These are phyloP conservation scores for Forsythia suspensa DNA, from an alignment of 257 asterid species.

Conservation along the genomic window DNA sequence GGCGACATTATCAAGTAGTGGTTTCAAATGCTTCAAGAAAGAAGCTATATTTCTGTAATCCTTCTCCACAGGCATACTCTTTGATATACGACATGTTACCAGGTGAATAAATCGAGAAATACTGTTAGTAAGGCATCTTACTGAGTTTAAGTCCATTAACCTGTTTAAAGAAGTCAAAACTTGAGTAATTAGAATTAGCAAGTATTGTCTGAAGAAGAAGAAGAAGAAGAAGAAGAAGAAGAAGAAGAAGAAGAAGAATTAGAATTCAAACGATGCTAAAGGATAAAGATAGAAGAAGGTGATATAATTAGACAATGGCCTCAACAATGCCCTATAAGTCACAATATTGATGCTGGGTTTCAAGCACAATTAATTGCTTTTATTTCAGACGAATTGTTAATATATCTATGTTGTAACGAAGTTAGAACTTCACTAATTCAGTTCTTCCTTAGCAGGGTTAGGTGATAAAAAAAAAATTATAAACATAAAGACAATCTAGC, in stretches of 20 bases:
- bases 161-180: conserved; percentile 38
- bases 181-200: conserved; percentile 1
- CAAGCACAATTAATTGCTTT: background rate
- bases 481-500: background rate
- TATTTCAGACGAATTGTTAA: background rate
- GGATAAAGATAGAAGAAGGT: background rate
- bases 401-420: background rate
- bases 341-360: background rate
- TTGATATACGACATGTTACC: conserved; percentile 59
- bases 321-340: background rate
- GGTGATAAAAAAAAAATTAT: too few relatives aligned
- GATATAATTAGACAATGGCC: background rate
- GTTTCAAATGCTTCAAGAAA: conserved; percentile 70
- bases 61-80: conserved; percentile 64
- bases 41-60: conserved; percentile 55
- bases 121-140: conserved; percentile 81
- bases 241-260: background rate
- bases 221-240: background rate
- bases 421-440: background rate
- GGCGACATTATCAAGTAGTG: conserved; percentile 59
- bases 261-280: background rate
- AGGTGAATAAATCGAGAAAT: conserved; percentile 89
- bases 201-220: background rate
- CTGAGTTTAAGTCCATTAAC: conserved; percentile 72
- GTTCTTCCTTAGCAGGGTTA: background rate